phyloP scores from a whole-genome alignment of 2,329 filamentous ascomycete species.

The Colletotrichum sidae region DNA sequence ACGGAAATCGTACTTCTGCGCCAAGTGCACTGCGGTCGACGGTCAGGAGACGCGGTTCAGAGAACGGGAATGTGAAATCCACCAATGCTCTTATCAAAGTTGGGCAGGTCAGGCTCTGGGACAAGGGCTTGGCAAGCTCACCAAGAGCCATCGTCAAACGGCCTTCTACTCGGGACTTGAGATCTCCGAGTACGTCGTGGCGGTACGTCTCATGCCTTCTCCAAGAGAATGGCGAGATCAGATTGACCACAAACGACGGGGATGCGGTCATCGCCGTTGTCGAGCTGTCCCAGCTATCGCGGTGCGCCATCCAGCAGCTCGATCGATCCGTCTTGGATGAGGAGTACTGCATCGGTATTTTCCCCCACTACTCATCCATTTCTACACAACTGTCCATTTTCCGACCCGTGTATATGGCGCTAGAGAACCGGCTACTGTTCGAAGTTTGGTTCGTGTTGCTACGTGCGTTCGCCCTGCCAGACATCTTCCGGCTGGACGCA shows the following conservation, averaged over 20 bases:
- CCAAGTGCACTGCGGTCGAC: conserved; percentile 50
- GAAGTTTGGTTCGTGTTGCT: conserved; percentile 97
- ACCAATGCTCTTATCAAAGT: conserved; percentile 88
- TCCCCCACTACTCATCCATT: conserved; percentile 87
- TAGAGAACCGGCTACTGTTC: conserved; percentile 90
- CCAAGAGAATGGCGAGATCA: conserved; percentile 94
- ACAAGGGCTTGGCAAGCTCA: conserved; percentile 73
- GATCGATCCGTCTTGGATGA: conserved; percentile 92
- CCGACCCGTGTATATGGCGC: conserved; percentile 87
- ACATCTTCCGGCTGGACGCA: conserved; percentile 78
- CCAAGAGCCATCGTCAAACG: conserved; percentile 68
- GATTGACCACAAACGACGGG: conserved; percentile 88
- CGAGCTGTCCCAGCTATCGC: conserved; percentile 87
- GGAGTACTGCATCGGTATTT: conserved; percentile 94
- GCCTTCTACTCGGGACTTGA: conserved; percentile 67
- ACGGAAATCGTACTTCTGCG: conserved; percentile 52
- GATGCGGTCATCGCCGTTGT: conserved; percentile 83
- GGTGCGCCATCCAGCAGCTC: conserved; percentile 90
- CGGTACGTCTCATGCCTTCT: conserved; percentile 90
- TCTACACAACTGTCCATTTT: conserved; percentile 80
- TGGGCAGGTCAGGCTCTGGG: conserved; percentile 91
- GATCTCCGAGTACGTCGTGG: conserved; percentile 75
- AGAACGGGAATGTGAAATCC: conserved; percentile 41
- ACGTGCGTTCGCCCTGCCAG: conserved; percentile 90
- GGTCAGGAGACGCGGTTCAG: conserved; percentile 36